Conservation (phyloP, 2,329 filamentous ascomycete species). For the Trichoderma asperellum region DNA sequence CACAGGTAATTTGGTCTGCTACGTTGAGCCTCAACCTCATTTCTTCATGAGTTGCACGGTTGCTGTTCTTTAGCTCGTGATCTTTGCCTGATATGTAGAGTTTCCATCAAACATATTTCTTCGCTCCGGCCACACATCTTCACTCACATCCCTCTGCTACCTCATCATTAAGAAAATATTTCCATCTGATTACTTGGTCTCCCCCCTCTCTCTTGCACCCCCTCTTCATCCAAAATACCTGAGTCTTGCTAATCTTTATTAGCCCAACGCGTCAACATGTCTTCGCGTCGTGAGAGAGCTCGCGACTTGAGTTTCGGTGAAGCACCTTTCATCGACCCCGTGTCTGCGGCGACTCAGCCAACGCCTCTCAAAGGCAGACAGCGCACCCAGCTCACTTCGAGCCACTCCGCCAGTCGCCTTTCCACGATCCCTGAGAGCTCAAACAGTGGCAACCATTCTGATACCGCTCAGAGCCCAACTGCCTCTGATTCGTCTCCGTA, state of each 20-base stretch:
- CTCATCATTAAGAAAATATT: not conserved
- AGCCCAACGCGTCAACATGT: conserved; percentile 12
- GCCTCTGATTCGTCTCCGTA: not conserved
- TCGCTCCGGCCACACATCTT: not conserved
- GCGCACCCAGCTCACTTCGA: not conserved
- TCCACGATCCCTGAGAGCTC: not conserved
- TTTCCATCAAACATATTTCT: not conserved
- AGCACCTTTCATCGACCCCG: conserved; percentile 6
- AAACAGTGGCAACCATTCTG: not conserved
- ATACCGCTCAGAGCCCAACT: not conserved
- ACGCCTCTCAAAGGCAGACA: not conserved
- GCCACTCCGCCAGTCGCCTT: not conserved
- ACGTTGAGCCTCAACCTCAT: not conserved
- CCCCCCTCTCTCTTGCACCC: not conserved
- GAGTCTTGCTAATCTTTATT: not conserved
- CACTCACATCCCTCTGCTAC: not conserved
- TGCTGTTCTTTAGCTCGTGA: not conserved
- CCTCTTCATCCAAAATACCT: not conserved
- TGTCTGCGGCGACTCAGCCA: not conserved
- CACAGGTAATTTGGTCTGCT: not conserved
- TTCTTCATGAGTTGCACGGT: not conserved
- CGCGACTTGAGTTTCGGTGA: conserved; percentile 8
- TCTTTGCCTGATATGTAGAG: not conserved
- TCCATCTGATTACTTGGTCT: not conserved
- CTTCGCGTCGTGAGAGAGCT: not conserved